phyloP scores from a whole-genome alignment of 169 alveolate species.

The Plasmodium fragile region DNA sequence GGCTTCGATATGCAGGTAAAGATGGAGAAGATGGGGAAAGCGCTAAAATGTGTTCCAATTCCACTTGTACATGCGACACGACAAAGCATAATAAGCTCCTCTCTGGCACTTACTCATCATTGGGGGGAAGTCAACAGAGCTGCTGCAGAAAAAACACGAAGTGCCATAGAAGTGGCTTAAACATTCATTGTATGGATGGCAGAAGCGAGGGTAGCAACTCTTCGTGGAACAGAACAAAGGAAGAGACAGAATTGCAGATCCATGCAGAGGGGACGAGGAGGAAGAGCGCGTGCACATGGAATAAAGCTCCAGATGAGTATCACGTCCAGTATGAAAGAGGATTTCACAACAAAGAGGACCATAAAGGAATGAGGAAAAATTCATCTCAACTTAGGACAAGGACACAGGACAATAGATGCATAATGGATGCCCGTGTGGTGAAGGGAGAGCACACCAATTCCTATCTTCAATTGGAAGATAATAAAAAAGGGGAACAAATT shows the following conservation, averaged over 20 bases:
- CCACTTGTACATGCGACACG: not conserved
- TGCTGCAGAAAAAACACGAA: not conserved
- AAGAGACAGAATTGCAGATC: not conserved
- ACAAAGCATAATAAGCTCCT: not conserved
- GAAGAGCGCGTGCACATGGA: not conserved
- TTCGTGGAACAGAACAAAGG: not conserved
- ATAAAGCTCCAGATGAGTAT: not conserved
- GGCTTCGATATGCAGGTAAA: not conserved
- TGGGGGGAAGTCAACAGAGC: not conserved
- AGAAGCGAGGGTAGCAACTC: not conserved
- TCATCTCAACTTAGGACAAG: not conserved
- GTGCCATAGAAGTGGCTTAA: not conserved
- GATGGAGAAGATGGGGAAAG: not conserved
- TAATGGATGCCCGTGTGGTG: not conserved
- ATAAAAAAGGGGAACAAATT: not conserved
- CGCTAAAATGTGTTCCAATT: not conserved
- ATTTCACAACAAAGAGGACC: not conserved
- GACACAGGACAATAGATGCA: not conserved
- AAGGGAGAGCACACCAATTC: not conserved
- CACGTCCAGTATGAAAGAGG: not conserved
- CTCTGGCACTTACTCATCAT: not conserved
- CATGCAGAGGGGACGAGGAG: not conserved
- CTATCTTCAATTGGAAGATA: constrained; percentile 7
- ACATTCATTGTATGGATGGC: not conserved
- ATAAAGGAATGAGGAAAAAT: not conserved